Percentiles rank a stretch among this genome's conserved stretches.
Evolutionary conservation across 805 yeast genomes (phyloP).

Genomic region (Hanseniaspora occidentalis): DNA sequence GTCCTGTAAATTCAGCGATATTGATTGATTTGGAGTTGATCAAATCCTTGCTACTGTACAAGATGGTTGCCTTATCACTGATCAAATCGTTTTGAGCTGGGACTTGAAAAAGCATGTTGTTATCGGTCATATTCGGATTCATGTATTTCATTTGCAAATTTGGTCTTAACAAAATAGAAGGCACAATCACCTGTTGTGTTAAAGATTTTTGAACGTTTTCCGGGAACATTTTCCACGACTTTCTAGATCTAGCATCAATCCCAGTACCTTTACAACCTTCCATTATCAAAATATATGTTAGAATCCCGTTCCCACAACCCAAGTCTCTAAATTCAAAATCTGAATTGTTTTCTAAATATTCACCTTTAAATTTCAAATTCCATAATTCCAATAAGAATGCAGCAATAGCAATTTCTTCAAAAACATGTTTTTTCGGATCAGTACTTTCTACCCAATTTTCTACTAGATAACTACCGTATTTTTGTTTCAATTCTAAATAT

Average conservation of each 20-base stretch:
- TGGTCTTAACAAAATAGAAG: constrained; percentile 56
- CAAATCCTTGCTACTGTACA: constrained; percentile 27
- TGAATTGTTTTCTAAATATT: constrained; percentile 6
- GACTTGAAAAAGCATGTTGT: constrained; percentile 28
- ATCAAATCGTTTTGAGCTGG: constrained; percentile 36
- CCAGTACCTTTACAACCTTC: constrained; percentile 83
- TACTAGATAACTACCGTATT: constrained; percentile 62
- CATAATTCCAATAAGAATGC: constrained; percentile 86
- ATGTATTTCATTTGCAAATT: background rate
- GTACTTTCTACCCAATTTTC: constrained; percentile 88
- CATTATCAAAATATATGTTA: constrained; percentile 57
- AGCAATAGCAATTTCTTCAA: constrained; percentile 92
- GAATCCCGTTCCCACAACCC: constrained; percentile 90
- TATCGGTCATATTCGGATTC: constrained; percentile 6
- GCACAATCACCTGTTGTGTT: constrained; percentile 73
- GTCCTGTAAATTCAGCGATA: constrained; percentile 46
- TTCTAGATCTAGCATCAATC: constrained; percentile 79
- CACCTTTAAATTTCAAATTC: constrained; percentile 26
- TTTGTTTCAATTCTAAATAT: constrained; percentile 69
- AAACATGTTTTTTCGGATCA: constrained; percentile 90
- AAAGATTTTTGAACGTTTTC: constrained; percentile 42
- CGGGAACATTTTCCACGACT: constrained; percentile 76
- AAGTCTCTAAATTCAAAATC: constrained; percentile 69
- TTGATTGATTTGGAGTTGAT: constrained; percentile 43
- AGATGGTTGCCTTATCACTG: constrained; percentile 30